Evolutionary conservation across 2,329 filamentous ascomycete species (phyloP), one percentile per base, ranked within the genome.

Genomic region (Hawksworthiomyces lignivorus): DNA sequence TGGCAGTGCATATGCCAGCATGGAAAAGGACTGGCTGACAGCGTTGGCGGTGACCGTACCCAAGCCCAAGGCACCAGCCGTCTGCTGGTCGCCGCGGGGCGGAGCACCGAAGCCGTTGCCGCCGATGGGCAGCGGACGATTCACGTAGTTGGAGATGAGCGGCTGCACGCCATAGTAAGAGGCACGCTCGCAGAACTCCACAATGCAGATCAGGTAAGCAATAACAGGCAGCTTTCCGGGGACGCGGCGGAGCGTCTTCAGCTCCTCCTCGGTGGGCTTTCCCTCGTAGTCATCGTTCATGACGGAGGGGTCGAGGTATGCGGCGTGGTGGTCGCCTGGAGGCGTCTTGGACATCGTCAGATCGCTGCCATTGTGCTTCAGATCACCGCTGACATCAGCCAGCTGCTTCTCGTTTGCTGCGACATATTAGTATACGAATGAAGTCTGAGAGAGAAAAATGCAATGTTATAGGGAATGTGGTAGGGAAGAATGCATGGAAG

Each of bases 101-200:
- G 64, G 62, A 0, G 69, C 65, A 34, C 69, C 69, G 26, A 56
- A 65, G 33, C 79, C 1, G 75, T 77, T 18, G 53, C 68, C 5
- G 75, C 68, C 69, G 0, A 48, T 39, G 1, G 78, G 77, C 21
- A 81, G 61, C 24, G 66, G 62, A 39, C 72, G 66, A 50, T 75
- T 72, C 53, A 82, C 72, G 54, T 77, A 82, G 61, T 82, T 82
- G 56, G 75, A 77, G 74, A 81, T 84, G 22, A 85, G 68, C 24
- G 80, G 71, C 32, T 76, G 73, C 5, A 79, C 80, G 41, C 83
- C 84, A 55, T 87, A 87, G 73, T 86, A 88, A 12, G 79, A 82
- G 63, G 85, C 86, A 36, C 83, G 79, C 64, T 88, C 84, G 63
- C 80, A 84, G 43, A 86, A 65, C 62, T 88, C 84, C 45, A 84